These are phyloP conservation scores for Acacia pycnantha DNA, from an alignment of 331 rosid species.

Conservation along the genomic window DNA sequence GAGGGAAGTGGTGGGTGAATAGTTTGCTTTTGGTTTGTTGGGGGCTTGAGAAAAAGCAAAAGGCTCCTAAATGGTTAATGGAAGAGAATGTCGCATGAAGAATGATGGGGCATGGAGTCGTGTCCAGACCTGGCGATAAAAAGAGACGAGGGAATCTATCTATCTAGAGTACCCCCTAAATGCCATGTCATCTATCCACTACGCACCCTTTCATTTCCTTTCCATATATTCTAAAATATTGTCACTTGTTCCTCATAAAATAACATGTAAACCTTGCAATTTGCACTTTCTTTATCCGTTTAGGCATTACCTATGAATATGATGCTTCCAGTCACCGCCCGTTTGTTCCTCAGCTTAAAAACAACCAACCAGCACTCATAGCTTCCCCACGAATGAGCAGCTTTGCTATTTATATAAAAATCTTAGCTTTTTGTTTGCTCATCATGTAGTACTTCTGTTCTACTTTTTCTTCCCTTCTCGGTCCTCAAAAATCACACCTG, in stretches of 20 bases:
- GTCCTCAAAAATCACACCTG: neutral
- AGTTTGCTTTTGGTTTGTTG: neutral
- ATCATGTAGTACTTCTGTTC: neutral
- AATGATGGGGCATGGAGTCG: slow-evolving; percentile 19
- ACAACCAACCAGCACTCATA: neutral
- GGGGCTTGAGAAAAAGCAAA: slow-evolving; percentile 13
- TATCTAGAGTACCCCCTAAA: slow-evolving; percentile 13
- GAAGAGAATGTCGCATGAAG: slow-evolving; percentile 27
- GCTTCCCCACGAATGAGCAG: neutral
- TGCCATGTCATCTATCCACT: slow-evolving; percentile 23
- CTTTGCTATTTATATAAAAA: neutral
- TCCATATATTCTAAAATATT: too few relatives aligned
- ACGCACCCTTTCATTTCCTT: neutral
- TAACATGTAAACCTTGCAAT: slow-evolving; percentile 3
- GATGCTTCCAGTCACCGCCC: neutral
- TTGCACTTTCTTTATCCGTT: slow-evolving; percentile 22
- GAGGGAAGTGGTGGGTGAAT: neutral
- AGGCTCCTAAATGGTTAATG: slow-evolving; percentile 10
- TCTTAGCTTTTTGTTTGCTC: neutral
- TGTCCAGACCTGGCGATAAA: slow-evolving; percentile 10
- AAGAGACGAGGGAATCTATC: slow-evolving; percentile 29
- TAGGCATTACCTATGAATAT: slow-evolving; percentile 8
- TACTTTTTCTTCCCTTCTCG: neutral
- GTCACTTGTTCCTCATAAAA: neutral
- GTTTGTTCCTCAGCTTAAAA: neutral